phyloP scores from a whole-genome alignment of 2,329 filamentous ascomycete genomes.

The Calonectria naviculata region DNA sequence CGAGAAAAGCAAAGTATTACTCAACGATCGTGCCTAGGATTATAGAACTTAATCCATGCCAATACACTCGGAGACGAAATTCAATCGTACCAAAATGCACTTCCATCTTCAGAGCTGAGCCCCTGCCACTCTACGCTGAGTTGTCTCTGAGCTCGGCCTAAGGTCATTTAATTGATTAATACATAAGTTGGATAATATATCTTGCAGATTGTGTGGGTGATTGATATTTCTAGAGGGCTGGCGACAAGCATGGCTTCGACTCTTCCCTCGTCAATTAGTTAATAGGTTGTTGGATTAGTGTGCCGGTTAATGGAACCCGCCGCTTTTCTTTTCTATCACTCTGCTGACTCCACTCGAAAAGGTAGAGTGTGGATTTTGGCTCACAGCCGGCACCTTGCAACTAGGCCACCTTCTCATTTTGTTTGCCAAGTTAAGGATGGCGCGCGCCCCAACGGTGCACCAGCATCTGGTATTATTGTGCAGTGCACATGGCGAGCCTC shows the following conservation, averaged over 20 bases:
- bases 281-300: neutral
- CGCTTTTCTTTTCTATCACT: neutral
- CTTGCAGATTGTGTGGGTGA: neutral
- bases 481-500: neutral
- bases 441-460: neutral
- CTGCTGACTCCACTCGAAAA: neutral
- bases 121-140: no score
- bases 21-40: no score
- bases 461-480: neutral
- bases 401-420: neutral
- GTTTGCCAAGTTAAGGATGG: neutral
- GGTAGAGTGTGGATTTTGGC: neutral
- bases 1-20: no score
- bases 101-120: no score
- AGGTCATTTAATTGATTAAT: neutral
- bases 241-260: neutral
- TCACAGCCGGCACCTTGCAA: neutral
- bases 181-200: neutral
- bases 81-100: no score
- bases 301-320: neutral
- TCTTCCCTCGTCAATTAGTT: neutral
- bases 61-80: no score
- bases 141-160: no score
- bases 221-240: neutral
- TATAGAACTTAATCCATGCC: no score